Base-by-base conservation (phyloP, 805 yeast species). In the Ogataea siamensis region DNA sequence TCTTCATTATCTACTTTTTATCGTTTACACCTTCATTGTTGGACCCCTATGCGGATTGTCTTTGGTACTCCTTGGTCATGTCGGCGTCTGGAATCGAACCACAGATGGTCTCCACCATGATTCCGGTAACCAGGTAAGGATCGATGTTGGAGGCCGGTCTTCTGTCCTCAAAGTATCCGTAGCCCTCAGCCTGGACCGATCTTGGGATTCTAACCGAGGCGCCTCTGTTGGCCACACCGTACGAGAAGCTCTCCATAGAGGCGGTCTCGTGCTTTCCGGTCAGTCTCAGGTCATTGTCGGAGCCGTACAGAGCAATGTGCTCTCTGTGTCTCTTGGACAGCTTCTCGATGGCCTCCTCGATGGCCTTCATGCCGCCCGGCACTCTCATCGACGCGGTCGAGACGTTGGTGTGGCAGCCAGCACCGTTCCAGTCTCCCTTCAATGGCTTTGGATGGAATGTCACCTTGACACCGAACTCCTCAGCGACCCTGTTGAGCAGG, bases 161-260 rank as follows among this genome's bases (percentile, higher is more conserved):
- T 78, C 99, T 87, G 73, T 93, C 99, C 78, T 93, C 99, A 60
- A 93, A 91, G 81, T 93, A 93, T 45, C 99, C 99, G 71, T 70
- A 87, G 46, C 97, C 97, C 69, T 89, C 98, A 70, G 87, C 87
- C 66, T 95, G 95, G 55, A 93, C 99, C 30, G 96, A 83, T 76
- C 99, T 84, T 72, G 99, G 99, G 65, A 93, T 93, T 80, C 99
- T 88, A 55, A 93, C 80, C 17, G 97, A 89, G 46, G 96, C 96
- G 73, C 98, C 99, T 78, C 99, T 86, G 87, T 93, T 93, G 64
- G 99, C 99, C 54, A 93, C 98, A 77, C 99, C 99, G 44, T 88
- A 80, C 33, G 95, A 83, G 78, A 91, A 93, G 37, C 78, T 68
- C 54, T 86, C 83, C 79, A 87, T 80, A 32, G 95, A 83, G 35